A percentile compares a stretch with the other conserved stretches of the same genome.
Conservation (phyloP, 306 rosid genomes). For the Arachis hypogaea region DNA sequence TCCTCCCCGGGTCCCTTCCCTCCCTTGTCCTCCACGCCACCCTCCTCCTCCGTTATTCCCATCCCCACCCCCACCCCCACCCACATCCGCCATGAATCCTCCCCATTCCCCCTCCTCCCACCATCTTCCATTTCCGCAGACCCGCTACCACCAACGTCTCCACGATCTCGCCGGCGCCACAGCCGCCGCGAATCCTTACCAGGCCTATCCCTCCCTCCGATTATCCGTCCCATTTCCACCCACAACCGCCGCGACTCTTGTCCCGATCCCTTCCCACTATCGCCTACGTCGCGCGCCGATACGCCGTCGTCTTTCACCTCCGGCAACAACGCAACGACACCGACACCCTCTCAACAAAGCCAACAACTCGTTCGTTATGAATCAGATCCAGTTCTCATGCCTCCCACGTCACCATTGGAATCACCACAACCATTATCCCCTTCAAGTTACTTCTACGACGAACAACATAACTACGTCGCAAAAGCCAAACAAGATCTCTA, state of each 20-base stretch:
- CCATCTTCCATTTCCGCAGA: slow-evolving; percentile 26
- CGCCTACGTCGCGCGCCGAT: neutral
- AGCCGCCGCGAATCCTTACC: slow-evolving; percentile 41
- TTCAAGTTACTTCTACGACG: neutral
- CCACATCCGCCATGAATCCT: slow-evolving; percentile 69
- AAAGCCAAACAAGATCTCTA: neutral
- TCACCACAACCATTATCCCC: neutral
- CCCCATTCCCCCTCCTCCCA: slow-evolving; percentile 9
- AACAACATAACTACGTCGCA: neutral
- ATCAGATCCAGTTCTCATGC: slow-evolving; percentile 24
- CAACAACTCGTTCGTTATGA: neutral
- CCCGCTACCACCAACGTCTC: neutral
- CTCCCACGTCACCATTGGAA: slow-evolving; percentile 1
- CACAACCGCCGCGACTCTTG: slow-evolving; percentile 40
- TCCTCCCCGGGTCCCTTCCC: slow-evolving; percentile 28
- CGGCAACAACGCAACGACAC: neutral
- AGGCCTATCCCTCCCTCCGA: slow-evolving; percentile 4
- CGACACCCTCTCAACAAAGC: neutral
- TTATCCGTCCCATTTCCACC: neutral
- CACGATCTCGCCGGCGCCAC: neutral
- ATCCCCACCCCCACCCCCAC: slow-evolving; percentile 51
- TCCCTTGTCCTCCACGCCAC: slow-evolving; percentile 13
- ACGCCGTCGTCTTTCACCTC: neutral
- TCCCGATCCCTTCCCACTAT: slow-evolving; percentile 44
- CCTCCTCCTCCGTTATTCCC: slow-evolving; percentile 12